These are phyloP conservation scores for Cornus florida DNA, from an alignment of 148 eudicot genomes.

Conservation along the genomic window DNA sequence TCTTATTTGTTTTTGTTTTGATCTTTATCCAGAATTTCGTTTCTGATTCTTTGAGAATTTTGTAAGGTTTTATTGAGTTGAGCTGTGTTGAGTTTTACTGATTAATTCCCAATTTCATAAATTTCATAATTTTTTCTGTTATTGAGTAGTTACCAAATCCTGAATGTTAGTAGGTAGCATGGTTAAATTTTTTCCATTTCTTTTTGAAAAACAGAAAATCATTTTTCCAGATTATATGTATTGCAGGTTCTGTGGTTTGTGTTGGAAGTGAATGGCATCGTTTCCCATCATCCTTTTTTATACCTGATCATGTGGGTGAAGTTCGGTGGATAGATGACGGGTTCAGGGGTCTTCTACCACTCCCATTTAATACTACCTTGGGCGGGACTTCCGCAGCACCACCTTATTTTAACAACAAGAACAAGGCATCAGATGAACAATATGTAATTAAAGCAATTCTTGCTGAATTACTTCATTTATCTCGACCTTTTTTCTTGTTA, in stretches of 20 bases:
- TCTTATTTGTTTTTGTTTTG: too few relatives aligned
- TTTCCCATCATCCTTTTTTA: slow-evolving; percentile 91
- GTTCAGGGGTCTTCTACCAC: slow-evolving; percentile 92
- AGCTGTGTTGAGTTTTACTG: background rate
- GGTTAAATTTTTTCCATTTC: background rate
- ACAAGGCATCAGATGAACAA: slow-evolving; percentile 83
- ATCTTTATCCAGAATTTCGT: too few relatives aligned
- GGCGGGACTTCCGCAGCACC: slow-evolving; percentile 98
- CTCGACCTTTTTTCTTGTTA: background rate
- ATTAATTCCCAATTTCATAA: background rate
- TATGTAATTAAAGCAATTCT: slow-evolving; percentile 51
- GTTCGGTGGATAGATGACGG: slow-evolving; percentile 98
- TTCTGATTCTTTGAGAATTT: too few relatives aligned
- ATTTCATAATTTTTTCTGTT: too few relatives aligned
- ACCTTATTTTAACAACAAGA: slow-evolving; percentile 87
- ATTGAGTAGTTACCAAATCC: too few relatives aligned
- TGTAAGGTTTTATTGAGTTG: too few relatives aligned
- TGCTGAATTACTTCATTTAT: slow-evolving; percentile 1
- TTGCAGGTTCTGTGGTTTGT: slow-evolving; percentile 81
- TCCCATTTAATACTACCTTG: slow-evolving; percentile 82
- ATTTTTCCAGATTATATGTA: background rate
- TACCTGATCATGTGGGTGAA: slow-evolving; percentile 78
- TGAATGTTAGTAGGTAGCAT: too few relatives aligned
- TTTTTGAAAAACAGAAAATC: background rate
- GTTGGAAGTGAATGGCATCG: slow-evolving; percentile 99